Evolutionary conservation across 371 early-diverging fungal species (phyloP).

Genomic region (Syncephalastrum contaminatum): DNA sequence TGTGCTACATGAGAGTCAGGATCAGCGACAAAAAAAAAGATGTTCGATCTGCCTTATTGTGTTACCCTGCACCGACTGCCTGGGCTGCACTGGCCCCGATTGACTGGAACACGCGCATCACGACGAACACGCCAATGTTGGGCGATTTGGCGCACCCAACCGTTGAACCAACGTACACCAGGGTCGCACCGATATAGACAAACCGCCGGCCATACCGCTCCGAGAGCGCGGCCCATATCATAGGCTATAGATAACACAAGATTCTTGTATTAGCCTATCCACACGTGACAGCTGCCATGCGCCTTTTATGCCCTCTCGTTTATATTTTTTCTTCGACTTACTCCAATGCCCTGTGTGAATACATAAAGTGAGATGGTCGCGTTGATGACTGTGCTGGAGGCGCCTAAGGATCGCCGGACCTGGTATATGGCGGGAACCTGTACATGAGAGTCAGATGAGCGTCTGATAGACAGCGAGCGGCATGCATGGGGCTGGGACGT

Average conservation of each 20-base stretch:
- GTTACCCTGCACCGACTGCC: constrained; percentile 71
- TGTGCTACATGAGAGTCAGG: constrained; percentile 21
- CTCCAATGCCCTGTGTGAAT: constrained; percentile 40
- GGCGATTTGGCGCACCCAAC: constrained; percentile 65
- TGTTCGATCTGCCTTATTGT: neutral
- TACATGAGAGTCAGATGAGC: neutral
- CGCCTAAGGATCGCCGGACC: constrained; percentile 28
- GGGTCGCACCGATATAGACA: constrained; percentile 59
- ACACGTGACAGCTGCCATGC: neutral
- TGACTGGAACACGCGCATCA: constrained; percentile 67
- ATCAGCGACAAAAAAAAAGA: neutral
- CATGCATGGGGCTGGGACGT: constrained; percentile 6
- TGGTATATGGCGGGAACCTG: constrained; percentile 48
- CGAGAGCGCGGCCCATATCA: constrained; percentile 72
- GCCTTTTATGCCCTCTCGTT: no score
- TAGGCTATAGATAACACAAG: constrained; percentile 28
- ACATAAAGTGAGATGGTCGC: constrained; percentile 46
- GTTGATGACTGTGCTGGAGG: constrained; percentile 37
- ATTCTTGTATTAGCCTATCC: no score
- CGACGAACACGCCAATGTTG: constrained; percentile 53
- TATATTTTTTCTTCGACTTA: constrained; percentile 13
- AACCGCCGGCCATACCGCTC: constrained; percentile 66
- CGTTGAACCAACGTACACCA: constrained; percentile 58
- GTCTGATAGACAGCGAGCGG: neutral
- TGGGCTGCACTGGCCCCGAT: constrained; percentile 71